Evolutionary conservation across 1,139 yeast genomes (phyloP), one percentile per base, ranked within the genome.

Genomic region (Wickerhamomyces sp.): DNA sequence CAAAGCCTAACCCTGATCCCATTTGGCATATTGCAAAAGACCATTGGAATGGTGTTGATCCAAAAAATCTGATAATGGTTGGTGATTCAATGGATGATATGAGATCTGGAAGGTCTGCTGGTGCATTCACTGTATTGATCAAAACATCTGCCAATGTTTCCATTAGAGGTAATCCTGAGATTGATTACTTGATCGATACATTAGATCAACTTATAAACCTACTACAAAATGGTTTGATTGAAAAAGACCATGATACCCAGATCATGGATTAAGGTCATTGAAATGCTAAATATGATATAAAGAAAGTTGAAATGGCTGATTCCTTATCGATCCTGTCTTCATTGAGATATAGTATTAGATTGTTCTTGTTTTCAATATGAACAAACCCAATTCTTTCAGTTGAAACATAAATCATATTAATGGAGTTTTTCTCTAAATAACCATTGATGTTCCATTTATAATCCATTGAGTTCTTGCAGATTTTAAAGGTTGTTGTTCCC

Each of bases 21-120:
- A 60, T 81, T 35, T 60, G 75, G 15, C 76, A 78, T 51, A 80
- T 81, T 26, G 73, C 81, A 4, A 37, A 49, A 27, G 50, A 65
- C 15, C 47, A 57, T 6, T 75, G 83, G 79, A 60, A 67, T 39
- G 46, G 74, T 9, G 54, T 39, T 0, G 43, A 61, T 2, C 75
- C 84, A 0, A 53, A 62, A 26, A 66, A 73, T 38, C 55, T 80
- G 30, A 58, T 80, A n/a, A 81, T 81, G 88, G 83, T 81, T 9
- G 88, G 88, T 18, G 88, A 81, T 57, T 80, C 86, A 0, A 63
- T 68, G 35, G 88, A 81, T 59, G 88, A 81, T 58, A 77, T 81
- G 79, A 63, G 57, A 40, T 77, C 84, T 15, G 88, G 85, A 3
- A 60, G 68, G 35, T 55, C 66, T 9, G 87, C 87, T 1, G 87